phyloP scores from a whole-genome alignment of 2,329 filamentous ascomycete genomes.

The Fusarium sp. region DNA sequence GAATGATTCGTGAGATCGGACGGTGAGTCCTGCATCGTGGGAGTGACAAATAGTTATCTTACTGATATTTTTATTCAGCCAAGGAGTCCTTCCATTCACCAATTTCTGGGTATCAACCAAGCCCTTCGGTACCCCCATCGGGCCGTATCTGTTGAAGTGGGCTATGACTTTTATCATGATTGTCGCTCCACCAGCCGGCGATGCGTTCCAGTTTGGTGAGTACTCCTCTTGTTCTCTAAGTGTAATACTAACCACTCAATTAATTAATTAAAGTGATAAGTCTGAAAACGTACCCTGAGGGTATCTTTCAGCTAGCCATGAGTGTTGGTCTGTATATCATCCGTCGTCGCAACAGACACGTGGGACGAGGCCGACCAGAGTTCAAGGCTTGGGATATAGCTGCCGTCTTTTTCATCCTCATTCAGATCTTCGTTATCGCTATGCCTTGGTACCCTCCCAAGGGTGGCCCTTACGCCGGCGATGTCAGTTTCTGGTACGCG shows the following conservation, averaged over 20 bases:
- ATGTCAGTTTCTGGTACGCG: slow-evolving; percentile 80
- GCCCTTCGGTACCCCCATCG: slow-evolving; percentile 73
- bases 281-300: slow-evolving; percentile 68
- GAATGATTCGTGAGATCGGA: slow-evolving; percentile 70
- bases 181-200: slow-evolving; percentile 69
- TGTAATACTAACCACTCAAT: neutral
- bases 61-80: slow-evolving; percentile 57
- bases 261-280: slow-evolving; percentile 68
- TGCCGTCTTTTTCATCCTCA: slow-evolving; percentile 65
- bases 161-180: slow-evolving; percentile 70
- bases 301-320: slow-evolving; percentile 69
- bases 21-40: neutral
- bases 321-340: slow-evolving; percentile 69
- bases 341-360: slow-evolving; percentile 65
- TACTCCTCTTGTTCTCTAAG: neutral
- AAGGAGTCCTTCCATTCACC: slow-evolving; percentile 72
- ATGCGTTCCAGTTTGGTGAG: slow-evolving; percentile 62
- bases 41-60: neutral
- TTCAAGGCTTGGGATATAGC: slow-evolving; percentile 70
- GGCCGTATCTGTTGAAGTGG: slow-evolving; percentile 71
- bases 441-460: slow-evolving; percentile 80
- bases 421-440: slow-evolving; percentile 72
- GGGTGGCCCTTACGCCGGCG: slow-evolving; percentile 69
- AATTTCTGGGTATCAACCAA: slow-evolving; percentile 72
- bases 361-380: slow-evolving; percentile 61